A percentile compares a stretch with the other conserved stretches of the same genome.
Conservation (phyloP, 495 filamentous ascomycete species). For the Penicillium odoratum region DNA sequence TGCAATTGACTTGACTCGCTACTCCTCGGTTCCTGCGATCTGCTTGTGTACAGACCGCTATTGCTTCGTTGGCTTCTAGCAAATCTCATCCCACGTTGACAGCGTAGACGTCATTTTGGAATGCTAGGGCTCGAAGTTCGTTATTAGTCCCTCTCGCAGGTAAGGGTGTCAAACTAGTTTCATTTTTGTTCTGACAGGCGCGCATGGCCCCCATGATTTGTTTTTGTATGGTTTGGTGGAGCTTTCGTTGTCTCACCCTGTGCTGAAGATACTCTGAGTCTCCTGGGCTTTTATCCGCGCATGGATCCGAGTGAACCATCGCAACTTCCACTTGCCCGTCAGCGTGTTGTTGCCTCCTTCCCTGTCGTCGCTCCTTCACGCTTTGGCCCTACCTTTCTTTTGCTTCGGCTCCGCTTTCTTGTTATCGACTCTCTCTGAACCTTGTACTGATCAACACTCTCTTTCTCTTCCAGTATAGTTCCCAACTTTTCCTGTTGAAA, state of each 20-base stretch:
- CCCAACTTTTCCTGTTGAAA: slow-evolving; percentile 20
- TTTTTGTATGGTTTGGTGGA: background rate
- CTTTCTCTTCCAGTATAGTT: slow-evolving; percentile 32
- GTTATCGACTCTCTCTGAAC: background rate
- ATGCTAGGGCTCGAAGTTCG: slow-evolving; percentile 25
- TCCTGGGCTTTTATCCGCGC: background rate
- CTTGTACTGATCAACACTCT: slow-evolving; percentile 31
- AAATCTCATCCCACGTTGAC: slow-evolving; percentile 28
- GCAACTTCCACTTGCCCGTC: slow-evolving; percentile 5
- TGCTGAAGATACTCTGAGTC: background rate
- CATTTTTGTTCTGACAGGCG: slow-evolving; percentile 3
- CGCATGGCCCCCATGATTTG: slow-evolving; percentile 6
- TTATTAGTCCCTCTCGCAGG: slow-evolving; percentile 30
- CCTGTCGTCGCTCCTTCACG: slow-evolving; percentile 2
- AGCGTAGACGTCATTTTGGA: slow-evolving; percentile 32
- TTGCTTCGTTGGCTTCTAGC: slow-evolving; percentile 20
- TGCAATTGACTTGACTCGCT: slow-evolving; percentile 23
- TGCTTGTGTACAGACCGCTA: slow-evolving; percentile 10
- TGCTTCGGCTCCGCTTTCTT: slow-evolving; percentile 12
- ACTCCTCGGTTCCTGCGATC: slow-evolving; percentile 8
- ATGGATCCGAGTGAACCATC: slow-evolving; percentile 5
- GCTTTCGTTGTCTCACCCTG: slow-evolving; percentile 6
- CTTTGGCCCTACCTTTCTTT: slow-evolving; percentile 8
- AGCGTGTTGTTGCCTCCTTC: slow-evolving; percentile 7
- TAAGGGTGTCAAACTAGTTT: slow-evolving; percentile 20